These are phyloP conservation scores for Pestalotiopsis fici DNA, from an alignment of 2,329 filamentous ascomycete species.

Conservation along the genomic window DNA sequence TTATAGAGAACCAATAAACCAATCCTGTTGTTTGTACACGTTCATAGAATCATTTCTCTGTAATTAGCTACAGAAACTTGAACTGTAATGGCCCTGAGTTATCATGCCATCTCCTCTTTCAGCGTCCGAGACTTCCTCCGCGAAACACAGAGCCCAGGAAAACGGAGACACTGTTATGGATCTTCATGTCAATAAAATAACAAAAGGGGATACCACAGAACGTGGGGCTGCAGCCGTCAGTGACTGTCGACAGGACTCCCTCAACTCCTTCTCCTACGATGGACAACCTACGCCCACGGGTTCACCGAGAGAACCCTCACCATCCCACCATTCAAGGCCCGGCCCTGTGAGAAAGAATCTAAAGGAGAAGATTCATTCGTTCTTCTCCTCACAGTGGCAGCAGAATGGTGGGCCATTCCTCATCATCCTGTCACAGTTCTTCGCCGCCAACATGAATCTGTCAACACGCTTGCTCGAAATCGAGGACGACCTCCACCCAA, in stretches of 20 bases:
- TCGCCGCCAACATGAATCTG: conserved; percentile 84
- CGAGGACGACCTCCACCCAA: conserved; percentile 64
- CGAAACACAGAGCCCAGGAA: not conserved
- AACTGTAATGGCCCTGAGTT: not conserved
- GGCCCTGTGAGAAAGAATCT: not conserved
- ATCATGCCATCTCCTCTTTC: not conserved
- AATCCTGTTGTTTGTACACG: not conserved
- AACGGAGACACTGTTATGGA: not conserved
- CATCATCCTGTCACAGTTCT: conserved; percentile 76
- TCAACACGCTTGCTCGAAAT: conserved; percentile 75
- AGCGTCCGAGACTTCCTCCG: not conserved
- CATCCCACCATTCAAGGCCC: conserved; percentile 11
- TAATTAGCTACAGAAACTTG: not conserved
- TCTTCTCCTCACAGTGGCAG: conserved; percentile 29
- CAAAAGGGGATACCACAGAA: not conserved
- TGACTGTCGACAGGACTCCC: conserved; percentile 38
- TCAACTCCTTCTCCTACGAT: conserved; percentile 42
- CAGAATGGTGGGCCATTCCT: conserved; percentile 72
- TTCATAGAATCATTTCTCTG: not conserved
- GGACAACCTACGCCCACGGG: conserved; percentile 18
- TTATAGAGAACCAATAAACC: not conserved
- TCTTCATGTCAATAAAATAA: not conserved
- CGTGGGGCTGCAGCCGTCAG: conserved; percentile 27
- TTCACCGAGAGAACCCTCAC: conserved; percentile 11
- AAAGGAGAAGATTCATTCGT: conserved; percentile 8